These are phyloP conservation scores for Lipomyces oligophaga DNA, from an alignment of 805 yeast genomes.

Conservation along the genomic window DNA sequence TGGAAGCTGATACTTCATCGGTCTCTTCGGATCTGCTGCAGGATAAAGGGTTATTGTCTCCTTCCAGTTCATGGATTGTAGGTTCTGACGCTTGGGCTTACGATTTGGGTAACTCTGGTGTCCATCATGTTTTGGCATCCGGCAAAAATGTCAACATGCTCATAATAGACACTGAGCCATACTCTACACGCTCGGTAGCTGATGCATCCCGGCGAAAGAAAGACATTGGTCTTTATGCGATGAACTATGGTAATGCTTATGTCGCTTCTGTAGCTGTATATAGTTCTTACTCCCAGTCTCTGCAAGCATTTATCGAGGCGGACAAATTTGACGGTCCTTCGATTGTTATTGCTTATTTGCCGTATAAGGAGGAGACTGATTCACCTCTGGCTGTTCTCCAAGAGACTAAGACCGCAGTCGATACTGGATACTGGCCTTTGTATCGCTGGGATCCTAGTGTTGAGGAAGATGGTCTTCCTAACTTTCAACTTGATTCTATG, in stretches of 20 bases:
- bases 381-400: constrained; percentile 70
- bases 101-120: constrained; percentile 87
- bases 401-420: constrained; percentile 86
- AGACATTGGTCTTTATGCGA: constrained; percentile 89
- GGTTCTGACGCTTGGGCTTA: constrained; percentile 96
- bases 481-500: constrained; percentile 79
- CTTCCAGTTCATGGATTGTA: constrained; percentile 69
- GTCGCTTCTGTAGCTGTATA: constrained; percentile 94
- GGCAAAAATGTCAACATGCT: constrained; percentile 77
- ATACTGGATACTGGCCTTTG: constrained; percentile 94
- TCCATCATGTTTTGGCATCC: constrained; percentile 75
- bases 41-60: constrained; percentile 45
- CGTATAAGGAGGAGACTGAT: constrained; percentile 55
- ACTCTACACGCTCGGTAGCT: constrained; percentile 40
- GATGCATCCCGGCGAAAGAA: constrained; percentile 57
- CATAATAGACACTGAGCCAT: constrained; percentile 81
- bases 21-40: constrained; percentile 47
- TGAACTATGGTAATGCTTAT: constrained; percentile 84
- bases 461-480: constrained; percentile 46
- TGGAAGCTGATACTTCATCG: constrained; percentile 38
- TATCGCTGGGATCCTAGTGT: constrained; percentile 74
- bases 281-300: constrained; percentile 86
- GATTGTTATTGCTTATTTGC: constrained; percentile 83
- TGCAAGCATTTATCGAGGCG: constrained; percentile 89
- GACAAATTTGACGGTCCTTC: constrained; percentile 86